Percentiles rank a stretch among this genome's conserved stretches.
Evolutionary conservation across 1,139 yeast species (phyloP).

Genomic region (Blastobotrys niveus): DNA sequence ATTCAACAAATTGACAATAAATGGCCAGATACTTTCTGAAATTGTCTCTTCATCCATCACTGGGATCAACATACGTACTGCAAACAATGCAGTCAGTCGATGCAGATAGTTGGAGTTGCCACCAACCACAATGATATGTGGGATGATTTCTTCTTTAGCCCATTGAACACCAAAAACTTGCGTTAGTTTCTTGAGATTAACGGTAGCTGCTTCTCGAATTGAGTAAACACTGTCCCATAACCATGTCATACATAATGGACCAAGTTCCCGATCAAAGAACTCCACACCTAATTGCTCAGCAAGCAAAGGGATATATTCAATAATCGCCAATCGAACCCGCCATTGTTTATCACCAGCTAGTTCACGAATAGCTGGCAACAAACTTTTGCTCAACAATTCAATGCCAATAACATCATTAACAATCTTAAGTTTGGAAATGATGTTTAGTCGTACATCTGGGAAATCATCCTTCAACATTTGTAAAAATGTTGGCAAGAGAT

Average conservation of each 20-base stretch:
- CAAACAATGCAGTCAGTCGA: conserved; percentile 85
- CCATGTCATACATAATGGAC: conserved; percentile 91
- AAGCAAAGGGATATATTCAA: conserved; percentile 89
- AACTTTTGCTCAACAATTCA: conserved; percentile 73
- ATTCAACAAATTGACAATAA: conserved; percentile 59
- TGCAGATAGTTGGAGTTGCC: conserved; percentile 69
- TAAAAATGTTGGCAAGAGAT: conserved; percentile 79
- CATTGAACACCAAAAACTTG: conserved; percentile 87
- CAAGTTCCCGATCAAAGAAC: conserved; percentile 86
- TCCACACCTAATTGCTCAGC: conserved; percentile 95
- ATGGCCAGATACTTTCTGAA: conserved; percentile 67
- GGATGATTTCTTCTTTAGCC: conserved; percentile 82
- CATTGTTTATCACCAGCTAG: conserved; percentile 95
- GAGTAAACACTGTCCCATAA: conserved; percentile 97
- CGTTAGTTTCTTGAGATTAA: conserved; percentile 72
- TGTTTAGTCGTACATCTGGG: conserved; percentile 92
- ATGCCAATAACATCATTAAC: conserved; percentile 95
- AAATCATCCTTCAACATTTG: conserved; percentile 95
- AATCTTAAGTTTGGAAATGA: conserved; percentile 82
- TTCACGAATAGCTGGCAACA: conserved; percentile 93
- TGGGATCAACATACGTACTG: conserved; percentile 70
- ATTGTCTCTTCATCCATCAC: conserved; percentile 49
- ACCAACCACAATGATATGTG: conserved; percentile 56
- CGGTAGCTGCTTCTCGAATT: conserved; percentile 92
- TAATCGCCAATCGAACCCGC: conserved; percentile 96